Conservation (phyloP, 345 rosid genomes). For the Excoecaria cochinchinensis region DNA sequence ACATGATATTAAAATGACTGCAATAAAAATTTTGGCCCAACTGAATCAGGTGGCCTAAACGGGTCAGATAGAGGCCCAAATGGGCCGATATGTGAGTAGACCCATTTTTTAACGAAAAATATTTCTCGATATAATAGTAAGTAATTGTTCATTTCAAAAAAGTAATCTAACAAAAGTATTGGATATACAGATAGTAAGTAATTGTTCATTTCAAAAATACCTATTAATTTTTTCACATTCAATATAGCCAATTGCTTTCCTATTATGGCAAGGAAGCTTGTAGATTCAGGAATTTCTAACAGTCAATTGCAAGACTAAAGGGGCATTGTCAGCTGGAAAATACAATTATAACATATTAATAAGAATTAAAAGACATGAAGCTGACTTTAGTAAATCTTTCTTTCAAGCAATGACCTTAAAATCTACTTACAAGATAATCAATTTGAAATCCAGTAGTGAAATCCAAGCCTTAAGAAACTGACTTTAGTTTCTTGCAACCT, state of each 20-base stretch:
- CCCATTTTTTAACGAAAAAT: too few relatives aligned
- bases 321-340: conserved; percentile 9
- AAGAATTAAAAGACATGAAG: background rate
- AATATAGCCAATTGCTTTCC: conserved; percentile 29
- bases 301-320: conserved; percentile 1
- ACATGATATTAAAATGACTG: too few relatives aligned
- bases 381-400: conserved; percentile 22
- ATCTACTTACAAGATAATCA: conserved; percentile 36
- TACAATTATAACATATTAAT: background rate
- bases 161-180: too few relatives aligned
- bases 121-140: too few relatives aligned
- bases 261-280: conserved; percentile 33
- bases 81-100: too few relatives aligned
- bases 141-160: too few relatives aligned
- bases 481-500: conserved; percentile 31
- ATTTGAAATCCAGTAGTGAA: conserved; percentile 42
- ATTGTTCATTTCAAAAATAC: too few relatives aligned
- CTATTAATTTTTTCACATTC: too few relatives aligned
- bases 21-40: too few relatives aligned
- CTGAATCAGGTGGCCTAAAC: too few relatives aligned
- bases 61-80: too few relatives aligned
- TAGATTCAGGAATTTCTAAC: conserved; percentile 9
- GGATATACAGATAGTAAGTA: too few relatives aligned
- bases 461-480: conserved; percentile 35
- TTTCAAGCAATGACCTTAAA: conserved; percentile 43